Conservation (phyloP, 2,329 filamentous ascomycete species). For the Aaosphaeria arxii region DNA sequence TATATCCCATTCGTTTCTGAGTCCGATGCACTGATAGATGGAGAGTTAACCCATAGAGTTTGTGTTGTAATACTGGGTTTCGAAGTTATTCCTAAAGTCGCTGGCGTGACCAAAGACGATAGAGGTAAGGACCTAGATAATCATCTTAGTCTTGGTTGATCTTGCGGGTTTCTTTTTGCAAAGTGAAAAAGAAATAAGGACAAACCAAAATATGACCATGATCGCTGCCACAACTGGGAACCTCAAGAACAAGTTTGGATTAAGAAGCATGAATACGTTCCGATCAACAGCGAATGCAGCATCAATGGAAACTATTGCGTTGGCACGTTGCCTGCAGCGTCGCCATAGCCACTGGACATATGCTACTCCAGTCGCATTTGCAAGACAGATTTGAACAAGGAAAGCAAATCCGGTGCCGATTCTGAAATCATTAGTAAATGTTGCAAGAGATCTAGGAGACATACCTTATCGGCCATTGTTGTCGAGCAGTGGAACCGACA, state of each 20-base stretch:
- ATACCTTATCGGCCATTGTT: neutral
- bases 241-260: neutral
- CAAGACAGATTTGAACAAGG: neutral
- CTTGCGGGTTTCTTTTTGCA: neutral
- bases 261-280: neutral
- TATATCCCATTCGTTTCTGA: neutral
- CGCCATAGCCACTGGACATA: neutral
- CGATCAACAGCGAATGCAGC: neutral
- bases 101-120: neutral
- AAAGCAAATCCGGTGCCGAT: neutral
- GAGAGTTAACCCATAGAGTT: neutral
- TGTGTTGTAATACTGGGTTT: neutral
- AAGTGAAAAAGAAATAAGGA: neutral
- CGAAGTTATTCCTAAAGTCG: neutral
- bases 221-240: neutral
- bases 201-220: neutral
- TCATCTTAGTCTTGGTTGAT: neutral
- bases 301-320: neutral
- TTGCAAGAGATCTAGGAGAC: neutral
- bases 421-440: neutral
- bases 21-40: neutral
- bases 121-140: neutral
- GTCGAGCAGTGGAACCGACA: neutral
- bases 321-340: neutral
- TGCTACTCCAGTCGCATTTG: neutral